Evolutionary conservation across 1,284 basidiomycete species (phyloP).

Genomic region (Ceratobasidium sp.): DNA sequence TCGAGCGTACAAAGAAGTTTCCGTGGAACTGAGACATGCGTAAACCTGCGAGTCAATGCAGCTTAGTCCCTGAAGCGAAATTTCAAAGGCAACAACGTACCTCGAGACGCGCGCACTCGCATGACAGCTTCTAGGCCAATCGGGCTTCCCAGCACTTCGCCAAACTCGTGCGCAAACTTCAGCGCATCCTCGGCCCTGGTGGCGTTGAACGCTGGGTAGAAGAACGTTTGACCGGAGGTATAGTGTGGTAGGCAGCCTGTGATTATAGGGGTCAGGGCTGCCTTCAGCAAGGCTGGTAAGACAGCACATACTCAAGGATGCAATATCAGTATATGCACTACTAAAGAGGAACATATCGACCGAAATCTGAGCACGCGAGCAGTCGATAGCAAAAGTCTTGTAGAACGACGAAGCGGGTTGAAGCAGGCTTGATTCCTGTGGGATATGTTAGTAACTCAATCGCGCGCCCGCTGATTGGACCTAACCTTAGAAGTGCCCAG

Average conservation of each 20-base stretch:
- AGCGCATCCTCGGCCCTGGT: slow-evolving; percentile 91
- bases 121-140: slow-evolving; percentile 99
- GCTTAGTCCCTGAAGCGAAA: background rate
- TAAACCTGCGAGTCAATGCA: slow-evolving; percentile 61
- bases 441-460: background rate
- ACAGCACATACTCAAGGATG: slow-evolving; percentile 72
- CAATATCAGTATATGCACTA: slow-evolving; percentile 92
- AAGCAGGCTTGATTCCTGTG: slow-evolving; percentile 81
- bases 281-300: background rate
- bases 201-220: slow-evolving; percentile 98
- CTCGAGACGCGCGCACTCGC: slow-evolving; percentile 93
- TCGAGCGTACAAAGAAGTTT: slow-evolving; percentile 99
- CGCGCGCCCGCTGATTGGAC: slow-evolving; percentile 32
- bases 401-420: slow-evolving; percentile 94
- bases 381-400: slow-evolving; percentile 99
- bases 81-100: slow-evolving; percentile 51
- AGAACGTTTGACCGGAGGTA: slow-evolving; percentile 97
- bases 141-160: slow-evolving; percentile 89
- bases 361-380: slow-evolving; percentile 94
- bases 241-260: slow-evolving; percentile 92
- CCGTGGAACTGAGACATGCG: slow-evolving; percentile 99
- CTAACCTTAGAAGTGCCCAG: slow-evolving; percentile 89
- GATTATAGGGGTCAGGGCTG: slow-evolving; percentile 2
- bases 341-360: slow-evolving; percentile 99
- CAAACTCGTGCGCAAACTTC: slow-evolving; percentile 98